These are phyloP conservation scores for Polytolypa hystricis DNA, from an alignment of 2,329 filamentous ascomycete genomes.

Conservation along the genomic window DNA sequence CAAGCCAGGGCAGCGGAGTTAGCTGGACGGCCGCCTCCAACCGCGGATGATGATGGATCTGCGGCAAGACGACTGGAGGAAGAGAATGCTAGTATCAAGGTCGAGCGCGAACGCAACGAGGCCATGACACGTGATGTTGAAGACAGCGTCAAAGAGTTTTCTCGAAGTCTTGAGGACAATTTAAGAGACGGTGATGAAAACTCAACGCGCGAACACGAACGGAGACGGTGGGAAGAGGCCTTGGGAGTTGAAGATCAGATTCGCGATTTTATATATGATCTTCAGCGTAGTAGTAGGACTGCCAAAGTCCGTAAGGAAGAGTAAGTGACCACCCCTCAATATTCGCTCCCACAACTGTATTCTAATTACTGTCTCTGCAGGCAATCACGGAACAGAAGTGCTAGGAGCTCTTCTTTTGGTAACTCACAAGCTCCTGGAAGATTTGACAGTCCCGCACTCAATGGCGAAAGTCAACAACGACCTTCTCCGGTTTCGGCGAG, in stretches of 20 bases:
- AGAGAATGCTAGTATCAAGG: constrained; percentile 68
- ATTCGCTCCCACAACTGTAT: too few relatives aligned
- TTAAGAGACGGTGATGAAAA: constrained; percentile 71
- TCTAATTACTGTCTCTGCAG: too few relatives aligned
- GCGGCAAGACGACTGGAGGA: constrained; percentile 80
- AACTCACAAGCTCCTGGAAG: constrained; percentile 42
- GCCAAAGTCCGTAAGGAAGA: constrained; percentile 57
- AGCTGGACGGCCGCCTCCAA: constrained; percentile 67
- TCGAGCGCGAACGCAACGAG: constrained; percentile 88
- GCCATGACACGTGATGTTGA: constrained; percentile 95
- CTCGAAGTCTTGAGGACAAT: constrained; percentile 70
- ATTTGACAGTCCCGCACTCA: constrained; percentile 45
- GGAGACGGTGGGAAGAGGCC: constrained; percentile 87
- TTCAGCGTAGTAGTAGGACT: constrained; percentile 75
- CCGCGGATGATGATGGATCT: constrained; percentile 57
- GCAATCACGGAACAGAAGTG: neutral
- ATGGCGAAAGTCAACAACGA: constrained; percentile 19
- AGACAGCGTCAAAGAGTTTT: constrained; percentile 85
- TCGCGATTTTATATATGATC: constrained; percentile 93
- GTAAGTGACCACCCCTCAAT: too few relatives aligned
- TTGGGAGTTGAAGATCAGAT: constrained; percentile 94
- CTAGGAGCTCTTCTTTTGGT: constrained; percentile 20
- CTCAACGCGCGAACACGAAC: constrained; percentile 75
- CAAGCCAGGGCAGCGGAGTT: constrained; percentile 90
- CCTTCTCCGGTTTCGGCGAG: constrained; percentile 38